phyloP scores from a whole-genome alignment of 1,284 basidiomycete species.

The Anthracocystis panici-leucophaei region DNA sequence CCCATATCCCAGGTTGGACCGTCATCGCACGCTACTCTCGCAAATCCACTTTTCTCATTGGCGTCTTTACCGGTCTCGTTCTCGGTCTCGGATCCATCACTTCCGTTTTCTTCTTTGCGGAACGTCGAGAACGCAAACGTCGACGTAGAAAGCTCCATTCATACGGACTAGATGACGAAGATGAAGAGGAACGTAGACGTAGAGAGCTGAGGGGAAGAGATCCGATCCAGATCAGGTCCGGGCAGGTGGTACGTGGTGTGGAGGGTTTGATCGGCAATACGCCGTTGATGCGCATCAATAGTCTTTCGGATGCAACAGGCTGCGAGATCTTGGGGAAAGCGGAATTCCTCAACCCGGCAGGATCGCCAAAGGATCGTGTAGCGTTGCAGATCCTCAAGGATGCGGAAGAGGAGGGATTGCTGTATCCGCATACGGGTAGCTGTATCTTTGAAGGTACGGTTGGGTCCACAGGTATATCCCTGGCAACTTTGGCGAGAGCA shows the following conservation, averaged over 20 bases:
- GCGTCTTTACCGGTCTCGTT: conserved; percentile 59
- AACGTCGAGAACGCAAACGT: conserved; percentile 44
- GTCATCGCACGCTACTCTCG: conserved; percentile 40
- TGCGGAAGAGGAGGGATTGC: conserved; percentile 84
- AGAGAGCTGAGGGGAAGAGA: conserved; percentile 32
- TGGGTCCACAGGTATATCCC: conserved; percentile 95
- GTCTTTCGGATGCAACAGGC: conserved; percentile 87
- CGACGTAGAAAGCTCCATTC: conserved; percentile 33
- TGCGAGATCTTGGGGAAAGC: conserved; percentile 97
- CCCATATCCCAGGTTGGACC: conserved; percentile 45
- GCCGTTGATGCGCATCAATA: conserved; percentile 89
- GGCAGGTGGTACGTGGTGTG: conserved; percentile 58
- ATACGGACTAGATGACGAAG: conserved; percentile 40
- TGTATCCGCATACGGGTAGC: conserved; percentile 88
- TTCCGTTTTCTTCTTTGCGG: conserved; percentile 55
- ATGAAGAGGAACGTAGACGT: conserved; percentile 44
- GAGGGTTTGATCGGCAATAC: conserved; percentile 78
- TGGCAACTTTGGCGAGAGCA: conserved; percentile 84
- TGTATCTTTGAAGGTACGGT: conserved; percentile 98
- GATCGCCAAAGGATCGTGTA: conserved; percentile 96
- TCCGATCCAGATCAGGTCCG: conserved; percentile 48
- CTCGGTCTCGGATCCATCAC: conserved; percentile 60
- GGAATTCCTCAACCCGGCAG: conserved; percentile 96
- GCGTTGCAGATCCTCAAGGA: conserved; percentile 83
- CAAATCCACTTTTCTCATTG: conserved; percentile 57